Percentiles rank a stretch among this genome's conserved stretches.
phyloP scores from a whole-genome alignment of 208 protist genomes.

The Strigomonas culicis region DNA sequence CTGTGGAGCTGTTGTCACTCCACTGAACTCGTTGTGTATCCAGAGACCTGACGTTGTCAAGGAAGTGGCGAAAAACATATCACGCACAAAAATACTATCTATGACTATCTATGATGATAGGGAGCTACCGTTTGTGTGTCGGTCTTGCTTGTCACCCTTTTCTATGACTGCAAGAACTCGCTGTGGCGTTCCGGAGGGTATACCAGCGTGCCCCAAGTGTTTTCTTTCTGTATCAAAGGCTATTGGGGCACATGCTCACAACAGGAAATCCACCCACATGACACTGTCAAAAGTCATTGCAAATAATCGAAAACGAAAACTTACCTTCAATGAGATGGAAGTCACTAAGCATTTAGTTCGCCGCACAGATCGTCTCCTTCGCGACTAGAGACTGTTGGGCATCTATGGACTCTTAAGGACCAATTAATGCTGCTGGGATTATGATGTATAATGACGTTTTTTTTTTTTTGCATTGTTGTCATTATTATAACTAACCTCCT shows the following conservation, averaged over 20 bases:
- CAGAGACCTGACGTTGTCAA: conserved; percentile 1
- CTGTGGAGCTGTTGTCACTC: background rate
- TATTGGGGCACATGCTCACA: background rate
- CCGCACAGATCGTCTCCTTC: background rate
- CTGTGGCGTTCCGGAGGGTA: background rate
- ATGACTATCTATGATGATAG: background rate
- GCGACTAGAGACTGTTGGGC: background rate
- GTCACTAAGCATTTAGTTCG: background rate
- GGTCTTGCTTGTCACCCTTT: background rate
- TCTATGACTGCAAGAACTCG: background rate
- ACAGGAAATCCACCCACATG: background rate
- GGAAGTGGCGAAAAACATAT: background rate
- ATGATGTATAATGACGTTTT: no score
- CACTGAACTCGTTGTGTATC: background rate
- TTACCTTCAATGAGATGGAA: background rate
- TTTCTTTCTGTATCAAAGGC: background rate
- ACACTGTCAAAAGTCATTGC: background rate
- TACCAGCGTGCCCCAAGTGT: conserved; percentile 6
- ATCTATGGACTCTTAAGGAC: background rate
- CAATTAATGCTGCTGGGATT: no score
- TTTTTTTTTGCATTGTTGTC: background rate
- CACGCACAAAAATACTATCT: background rate
- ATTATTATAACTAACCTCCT: no score
- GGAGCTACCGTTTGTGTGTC: conserved; percentile 4
- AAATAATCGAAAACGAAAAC: background rate